Evolutionary conservation across 306 rosid species (phyloP).

Genomic region (Cucurbita maxima): DNA sequence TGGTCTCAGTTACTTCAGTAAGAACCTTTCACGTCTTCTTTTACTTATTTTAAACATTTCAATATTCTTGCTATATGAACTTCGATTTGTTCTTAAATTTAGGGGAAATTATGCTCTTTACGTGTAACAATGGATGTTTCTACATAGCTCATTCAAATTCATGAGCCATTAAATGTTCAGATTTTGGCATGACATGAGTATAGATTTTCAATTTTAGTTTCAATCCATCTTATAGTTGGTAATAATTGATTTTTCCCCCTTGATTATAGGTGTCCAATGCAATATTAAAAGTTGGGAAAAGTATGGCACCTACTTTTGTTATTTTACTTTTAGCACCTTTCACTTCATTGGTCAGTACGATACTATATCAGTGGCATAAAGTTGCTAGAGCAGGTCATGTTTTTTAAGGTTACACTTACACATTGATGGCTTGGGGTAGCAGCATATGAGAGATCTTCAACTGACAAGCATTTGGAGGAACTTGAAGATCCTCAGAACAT

Average conservation of each 20-base stretch:
- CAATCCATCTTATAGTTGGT: neutral
- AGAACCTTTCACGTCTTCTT: conserved; percentile 14
- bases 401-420: conserved; percentile 8
- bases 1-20: conserved; percentile 64
- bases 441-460: conserved; percentile 57
- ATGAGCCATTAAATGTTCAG: neutral
- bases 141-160: neutral
- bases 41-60: conserved; percentile 2
- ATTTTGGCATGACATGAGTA: neutral
- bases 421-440: conserved; percentile 18
- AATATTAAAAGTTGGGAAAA: conserved; percentile 59
- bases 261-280: conserved; percentile 59
- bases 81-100: neutral
- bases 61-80: neutral
- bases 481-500: conserved; percentile 54
- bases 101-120: neutral
- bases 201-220: neutral
- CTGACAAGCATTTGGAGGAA: conserved; percentile 67
- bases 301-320: conserved; percentile 32
- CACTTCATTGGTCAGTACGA: neutral
- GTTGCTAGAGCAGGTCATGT: neutral
- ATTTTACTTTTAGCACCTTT: conserved; percentile 5
- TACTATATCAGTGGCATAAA: neutral
- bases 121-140: neutral
- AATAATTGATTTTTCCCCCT: neutral